Percentiles rank a stretch among this genome's conserved stretches.
Evolutionary conservation across 495 filamentous ascomycete genomes (phyloP).

Genomic region (Aspergillus panamensis): DNA sequence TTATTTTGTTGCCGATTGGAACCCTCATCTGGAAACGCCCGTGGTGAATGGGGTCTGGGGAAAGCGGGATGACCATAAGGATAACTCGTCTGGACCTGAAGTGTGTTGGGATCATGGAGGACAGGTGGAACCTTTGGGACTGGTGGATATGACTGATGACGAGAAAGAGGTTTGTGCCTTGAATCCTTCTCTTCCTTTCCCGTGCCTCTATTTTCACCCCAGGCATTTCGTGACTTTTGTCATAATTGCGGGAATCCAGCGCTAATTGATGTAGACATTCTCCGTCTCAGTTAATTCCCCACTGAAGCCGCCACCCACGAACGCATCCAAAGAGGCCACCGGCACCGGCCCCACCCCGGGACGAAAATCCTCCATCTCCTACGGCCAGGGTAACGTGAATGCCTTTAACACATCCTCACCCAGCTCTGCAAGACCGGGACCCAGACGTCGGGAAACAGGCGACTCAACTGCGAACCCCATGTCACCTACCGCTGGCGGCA

Average conservation of each 20-base stretch:
- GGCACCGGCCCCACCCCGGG: constrained; percentile 54
- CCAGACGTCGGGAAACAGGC: constrained; percentile 80
- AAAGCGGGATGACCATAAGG: constrained; percentile 65
- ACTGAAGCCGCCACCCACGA: constrained; percentile 76
- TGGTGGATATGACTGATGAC: constrained; percentile 74
- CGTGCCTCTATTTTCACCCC: not conserved
- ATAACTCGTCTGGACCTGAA: constrained; percentile 63
- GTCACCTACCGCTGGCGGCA: constrained; percentile 48
- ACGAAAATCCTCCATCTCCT: constrained; percentile 75
- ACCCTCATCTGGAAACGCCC: constrained; percentile 64
- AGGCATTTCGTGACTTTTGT: not conserved
- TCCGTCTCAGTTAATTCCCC: constrained; percentile 85
- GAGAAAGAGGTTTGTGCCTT: constrained; percentile 70
- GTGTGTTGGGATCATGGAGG: constrained; percentile 88
- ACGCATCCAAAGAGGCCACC: constrained; percentile 63
- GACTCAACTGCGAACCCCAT: constrained; percentile 65
- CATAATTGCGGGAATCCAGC: constrained; percentile 13
- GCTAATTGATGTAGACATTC: constrained; percentile 58
- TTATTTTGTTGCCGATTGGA: constrained; percentile 73
- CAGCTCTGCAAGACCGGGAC: constrained; percentile 62
- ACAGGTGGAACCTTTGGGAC: constrained; percentile 63
- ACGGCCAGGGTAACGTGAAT: constrained; percentile 46
- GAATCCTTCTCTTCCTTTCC: constrained; percentile 11
- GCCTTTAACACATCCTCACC: constrained; percentile 54
- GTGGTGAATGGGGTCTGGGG: constrained; percentile 67